These are phyloP conservation scores for Eremochloa ophiuroides DNA, from an alignment of 176 grass and related monocot species.

Conservation along the genomic window DNA sequence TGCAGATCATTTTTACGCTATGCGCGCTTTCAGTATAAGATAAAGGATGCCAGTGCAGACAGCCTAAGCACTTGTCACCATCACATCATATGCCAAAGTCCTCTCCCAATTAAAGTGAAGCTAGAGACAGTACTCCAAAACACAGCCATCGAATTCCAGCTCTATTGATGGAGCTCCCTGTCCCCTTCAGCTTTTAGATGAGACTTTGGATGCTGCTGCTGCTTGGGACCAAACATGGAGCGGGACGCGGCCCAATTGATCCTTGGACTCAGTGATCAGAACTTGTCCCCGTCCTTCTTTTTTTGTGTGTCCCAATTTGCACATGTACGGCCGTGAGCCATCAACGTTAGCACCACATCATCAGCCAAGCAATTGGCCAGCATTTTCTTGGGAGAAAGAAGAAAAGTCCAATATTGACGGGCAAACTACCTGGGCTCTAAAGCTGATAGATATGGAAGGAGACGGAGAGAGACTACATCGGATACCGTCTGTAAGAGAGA, in stretches of 20 bases:
- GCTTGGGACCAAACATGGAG: slow-evolving; percentile 36
- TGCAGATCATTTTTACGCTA: no score
- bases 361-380: background rate
- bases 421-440: background rate
- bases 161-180: slow-evolving; percentile 47
- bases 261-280: slow-evolving; percentile 31
- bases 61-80: slow-evolving; percentile 31
- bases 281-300: slow-evolving; percentile 34
- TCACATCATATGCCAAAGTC: slow-evolving; percentile 48
- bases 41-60: no score
- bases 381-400: background rate
- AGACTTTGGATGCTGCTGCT: slow-evolving; percentile 49
- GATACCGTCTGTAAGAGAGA: background rate
- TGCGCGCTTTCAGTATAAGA: no score
- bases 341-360: background rate
- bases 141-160: slow-evolving; percentile 50
- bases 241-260: slow-evolving; percentile 17
- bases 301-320: slow-evolving; percentile 24
- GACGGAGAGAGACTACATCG: no score
- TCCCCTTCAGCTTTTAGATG: slow-evolving; percentile 44
- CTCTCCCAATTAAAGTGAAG: slow-evolving; percentile 31
- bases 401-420: background rate
- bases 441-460: no score
- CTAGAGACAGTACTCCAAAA: slow-evolving; percentile 24
- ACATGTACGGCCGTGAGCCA: slow-evolving; percentile 2